phyloP scores from a whole-genome alignment of 2,329 filamentous ascomycete genomes.

The Apiospora phragmitis region DNA sequence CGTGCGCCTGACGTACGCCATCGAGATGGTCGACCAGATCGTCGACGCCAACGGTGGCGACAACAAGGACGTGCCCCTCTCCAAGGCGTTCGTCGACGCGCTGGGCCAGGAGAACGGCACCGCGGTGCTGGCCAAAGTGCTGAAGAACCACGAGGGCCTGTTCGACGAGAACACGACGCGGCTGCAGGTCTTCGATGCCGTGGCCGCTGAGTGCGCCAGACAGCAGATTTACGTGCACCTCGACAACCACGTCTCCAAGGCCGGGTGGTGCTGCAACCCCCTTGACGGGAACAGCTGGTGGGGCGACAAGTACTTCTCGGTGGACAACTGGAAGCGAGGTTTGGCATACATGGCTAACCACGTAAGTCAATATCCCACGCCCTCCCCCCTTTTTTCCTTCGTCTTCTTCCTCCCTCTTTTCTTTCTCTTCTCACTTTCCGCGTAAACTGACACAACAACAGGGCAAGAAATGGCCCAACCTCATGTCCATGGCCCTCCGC shows the following conservation, averaged over 20 bases:
- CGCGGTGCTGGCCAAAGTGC: constrained; percentile 48
- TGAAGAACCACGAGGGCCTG: constrained; percentile 53
- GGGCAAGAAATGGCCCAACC: constrained; percentile 46
- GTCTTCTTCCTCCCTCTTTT: too few relatives aligned
- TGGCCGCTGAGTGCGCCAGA: constrained; percentile 56
- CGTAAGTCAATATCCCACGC: constrained; percentile 22
- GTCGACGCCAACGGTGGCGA: constrained; percentile 48
- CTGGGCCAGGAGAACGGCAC: constrained; percentile 55
- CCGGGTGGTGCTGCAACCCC: constrained; percentile 56
- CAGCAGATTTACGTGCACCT: constrained; percentile 60
- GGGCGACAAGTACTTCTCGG: constrained; percentile 59
- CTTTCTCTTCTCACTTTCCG: too few relatives aligned
- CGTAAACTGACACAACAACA: constrained; percentile 14
- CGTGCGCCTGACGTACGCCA: constrained; percentile 63
- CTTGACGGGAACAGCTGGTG: constrained; percentile 62
- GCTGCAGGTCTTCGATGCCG: constrained; percentile 59
- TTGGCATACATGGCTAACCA: constrained; percentile 60
- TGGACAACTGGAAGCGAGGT: constrained; percentile 61
- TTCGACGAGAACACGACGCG: constrained; percentile 56
- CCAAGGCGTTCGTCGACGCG: constrained; percentile 44
- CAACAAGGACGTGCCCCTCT: constrained; percentile 46
- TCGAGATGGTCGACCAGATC: constrained; percentile 63
- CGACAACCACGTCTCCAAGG: constrained; percentile 61
- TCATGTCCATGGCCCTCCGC: constrained; percentile 52
- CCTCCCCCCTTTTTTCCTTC: not conserved